Percentiles rank a stretch among this genome's conserved stretches.
Conservation (phyloP, 148 eudicot genomes). For the Fagopyrum esculentum region DNA sequence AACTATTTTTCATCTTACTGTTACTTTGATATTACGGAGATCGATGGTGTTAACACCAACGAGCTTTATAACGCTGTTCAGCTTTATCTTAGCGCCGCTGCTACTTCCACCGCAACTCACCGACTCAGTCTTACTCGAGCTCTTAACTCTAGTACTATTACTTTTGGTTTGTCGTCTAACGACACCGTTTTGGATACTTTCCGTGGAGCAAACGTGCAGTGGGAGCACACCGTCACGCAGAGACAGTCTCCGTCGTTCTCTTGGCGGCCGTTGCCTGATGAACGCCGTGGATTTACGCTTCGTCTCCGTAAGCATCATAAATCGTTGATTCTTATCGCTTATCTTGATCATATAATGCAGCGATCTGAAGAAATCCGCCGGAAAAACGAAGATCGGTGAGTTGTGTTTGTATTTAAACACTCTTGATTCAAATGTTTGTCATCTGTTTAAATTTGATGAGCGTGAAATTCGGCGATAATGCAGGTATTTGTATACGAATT, state of each 20-base stretch:
- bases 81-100: slow-evolving; percentile 61
- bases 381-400: slow-evolving; percentile 46
- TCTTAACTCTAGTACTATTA: slow-evolving; percentile 62
- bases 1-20: slow-evolving; percentile 57
- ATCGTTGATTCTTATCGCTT: slow-evolving; percentile 31
- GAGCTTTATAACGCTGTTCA: slow-evolving; percentile 95
- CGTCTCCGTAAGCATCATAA: slow-evolving; percentile 47
- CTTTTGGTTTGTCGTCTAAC: slow-evolving; percentile 68
- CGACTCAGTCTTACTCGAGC: slow-evolving; percentile 67
- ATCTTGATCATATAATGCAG: slow-evolving; percentile 57
- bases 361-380: slow-evolving; percentile 51
- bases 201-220: slow-evolving; percentile 37
- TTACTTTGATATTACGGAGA: slow-evolving; percentile 90
- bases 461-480: not conserved
- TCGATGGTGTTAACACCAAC: slow-evolving; percentile 95
- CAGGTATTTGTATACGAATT: slow-evolving; percentile 55
- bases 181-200: slow-evolving; percentile 57
- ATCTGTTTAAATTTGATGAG: not conserved
- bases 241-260: slow-evolving; percentile 62
- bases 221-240: slow-evolving; percentile 81
- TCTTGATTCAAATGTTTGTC: not conserved
- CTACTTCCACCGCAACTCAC: slow-evolving; percentile 36
- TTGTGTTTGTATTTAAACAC: not conserved
- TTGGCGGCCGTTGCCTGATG: slow-evolving; percentile 89
- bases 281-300: slow-evolving; percentile 64